phyloP scores from a whole-genome alignment of 192 early-diverging fungal genomes.

The Diversispora eburnea region DNA sequence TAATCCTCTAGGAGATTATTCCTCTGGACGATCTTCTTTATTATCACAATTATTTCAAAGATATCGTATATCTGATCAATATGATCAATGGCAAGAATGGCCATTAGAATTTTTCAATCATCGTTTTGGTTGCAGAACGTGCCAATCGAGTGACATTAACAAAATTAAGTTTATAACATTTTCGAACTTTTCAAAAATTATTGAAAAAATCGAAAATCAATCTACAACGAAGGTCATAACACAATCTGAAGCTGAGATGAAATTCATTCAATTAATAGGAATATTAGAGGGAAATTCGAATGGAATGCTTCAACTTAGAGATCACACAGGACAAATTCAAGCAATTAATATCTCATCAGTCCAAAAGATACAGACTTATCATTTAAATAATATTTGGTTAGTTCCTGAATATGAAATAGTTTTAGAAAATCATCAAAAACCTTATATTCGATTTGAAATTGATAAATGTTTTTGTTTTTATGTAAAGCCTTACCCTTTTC shows the following conservation, averaged over 20 bases:
- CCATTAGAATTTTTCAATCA: neutral
- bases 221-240: neutral
- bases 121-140: neutral
- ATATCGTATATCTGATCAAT: neutral
- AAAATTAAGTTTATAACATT: neutral
- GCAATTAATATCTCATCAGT: neutral
- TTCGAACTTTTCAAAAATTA: neutral
- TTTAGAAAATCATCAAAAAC: neutral
- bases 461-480: constrained; percentile 17
- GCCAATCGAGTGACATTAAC: neutral
- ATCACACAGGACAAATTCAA: neutral
- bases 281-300: neutral
- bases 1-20: neutral
- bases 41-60: neutral
- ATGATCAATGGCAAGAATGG: neutral
- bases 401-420: constrained; percentile 5
- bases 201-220: neutral
- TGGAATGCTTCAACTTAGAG: constrained; percentile 10
- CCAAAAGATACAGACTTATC: neutral
- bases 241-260: neutral
- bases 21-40: neutral
- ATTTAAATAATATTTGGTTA: constrained; percentile 7
- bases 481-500: neutral
- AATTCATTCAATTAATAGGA: neutral
- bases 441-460: neutral